Conservation (phyloP, 768 basidiomycete species). For the Pilatotrama ljubarskyi region DNA sequence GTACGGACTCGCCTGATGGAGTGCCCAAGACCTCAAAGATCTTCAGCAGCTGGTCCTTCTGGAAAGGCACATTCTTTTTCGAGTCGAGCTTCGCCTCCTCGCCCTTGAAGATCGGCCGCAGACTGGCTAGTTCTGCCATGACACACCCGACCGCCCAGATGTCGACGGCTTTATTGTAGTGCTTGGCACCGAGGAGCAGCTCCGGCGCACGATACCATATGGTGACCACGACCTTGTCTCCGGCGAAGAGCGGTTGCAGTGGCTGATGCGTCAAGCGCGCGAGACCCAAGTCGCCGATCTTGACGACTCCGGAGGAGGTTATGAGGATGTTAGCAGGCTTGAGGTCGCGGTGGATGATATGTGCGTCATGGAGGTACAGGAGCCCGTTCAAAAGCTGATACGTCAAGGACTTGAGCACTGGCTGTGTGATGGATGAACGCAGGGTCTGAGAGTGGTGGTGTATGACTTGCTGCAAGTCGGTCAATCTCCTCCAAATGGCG, state of each 20-base stretch:
- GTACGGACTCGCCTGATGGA: constrained; percentile 62
- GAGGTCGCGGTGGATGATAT: constrained; percentile 95
- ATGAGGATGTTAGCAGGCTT: constrained; percentile 99
- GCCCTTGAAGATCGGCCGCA: constrained; percentile 97
- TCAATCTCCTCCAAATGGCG: neutral
- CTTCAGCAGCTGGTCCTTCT: constrained; percentile 90
- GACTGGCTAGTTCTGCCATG: constrained; percentile 89
- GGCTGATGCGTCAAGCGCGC: constrained; percentile 91
- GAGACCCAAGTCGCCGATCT: constrained; percentile 97
- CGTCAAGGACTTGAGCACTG: constrained; percentile 89
- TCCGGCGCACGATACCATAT: constrained; percentile 99
- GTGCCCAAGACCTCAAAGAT: constrained; percentile 96
- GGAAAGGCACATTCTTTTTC: constrained; percentile 97
- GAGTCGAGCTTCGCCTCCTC: constrained; percentile 97
- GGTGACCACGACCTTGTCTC: constrained; percentile 98
- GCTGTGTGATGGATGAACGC: constrained; percentile 67
- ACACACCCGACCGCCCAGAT: constrained; percentile 99
- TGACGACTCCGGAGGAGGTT: constrained; percentile 83
- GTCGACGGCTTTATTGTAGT: constrained; percentile 96
- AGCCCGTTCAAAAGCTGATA: constrained; percentile 95
- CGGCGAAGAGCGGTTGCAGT: constrained; percentile 85
- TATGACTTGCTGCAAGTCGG: constrained; percentile 83
- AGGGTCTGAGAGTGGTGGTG: constrained; percentile 95
- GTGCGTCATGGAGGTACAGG: constrained; percentile 90
- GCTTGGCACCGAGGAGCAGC: constrained; percentile 92